Conservation (phyloP, 2,329 filamentous ascomycete species). For the Incumbomyces delicatus region DNA sequence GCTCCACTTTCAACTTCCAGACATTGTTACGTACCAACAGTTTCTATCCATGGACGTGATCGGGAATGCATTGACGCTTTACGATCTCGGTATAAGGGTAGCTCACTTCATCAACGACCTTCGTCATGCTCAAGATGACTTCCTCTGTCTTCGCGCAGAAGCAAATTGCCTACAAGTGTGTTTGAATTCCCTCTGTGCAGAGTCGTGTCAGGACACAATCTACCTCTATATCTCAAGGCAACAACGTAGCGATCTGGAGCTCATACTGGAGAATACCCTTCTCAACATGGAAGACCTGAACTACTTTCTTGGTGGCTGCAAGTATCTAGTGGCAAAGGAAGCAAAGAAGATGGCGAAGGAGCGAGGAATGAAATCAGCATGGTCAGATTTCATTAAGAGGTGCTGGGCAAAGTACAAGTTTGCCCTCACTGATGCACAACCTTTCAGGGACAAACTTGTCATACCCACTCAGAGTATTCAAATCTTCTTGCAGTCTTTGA, state of each 20-base stretch:
- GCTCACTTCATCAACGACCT: no score
- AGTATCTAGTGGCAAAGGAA: constrained; percentile 2
- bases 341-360: background rate
- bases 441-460: constrained; percentile 8
- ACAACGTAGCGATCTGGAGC: constrained; percentile 3
- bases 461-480: no score
- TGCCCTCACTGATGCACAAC: constrained; percentile 5
- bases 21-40: no score
- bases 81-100: no score
- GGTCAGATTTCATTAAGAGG: constrained; percentile 1
- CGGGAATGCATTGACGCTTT: no score
- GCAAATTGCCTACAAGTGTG: constrained; percentile 8
- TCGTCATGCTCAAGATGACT: no score
- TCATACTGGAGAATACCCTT: constrained; percentile 3
- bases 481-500: no score
- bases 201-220: constrained; percentile 4
- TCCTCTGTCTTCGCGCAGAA: constrained; percentile 6
- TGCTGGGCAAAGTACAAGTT: constrained; percentile 8
- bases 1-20: no score
- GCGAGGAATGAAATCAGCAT: background rate
- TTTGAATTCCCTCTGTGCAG: constrained; percentile 6
- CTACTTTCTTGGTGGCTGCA: constrained; percentile 5
- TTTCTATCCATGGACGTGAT: no score
- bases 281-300: constrained; percentile 10
- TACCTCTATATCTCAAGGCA: constrained; percentile 5